Conservation (phyloP, 441 rosid species). For the Dalechampia spathulata region DNA sequence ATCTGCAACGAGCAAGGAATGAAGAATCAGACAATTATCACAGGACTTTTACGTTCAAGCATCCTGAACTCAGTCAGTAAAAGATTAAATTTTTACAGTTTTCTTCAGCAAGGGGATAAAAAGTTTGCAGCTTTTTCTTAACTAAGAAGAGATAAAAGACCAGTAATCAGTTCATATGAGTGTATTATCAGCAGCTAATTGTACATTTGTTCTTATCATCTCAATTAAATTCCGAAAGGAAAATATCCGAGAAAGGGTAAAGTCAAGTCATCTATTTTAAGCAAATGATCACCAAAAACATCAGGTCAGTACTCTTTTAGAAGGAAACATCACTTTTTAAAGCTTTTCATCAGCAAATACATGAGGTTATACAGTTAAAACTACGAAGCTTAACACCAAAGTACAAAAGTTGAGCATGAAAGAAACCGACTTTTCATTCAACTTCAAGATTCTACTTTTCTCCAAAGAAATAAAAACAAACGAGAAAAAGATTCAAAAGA, state of each 20-base stretch:
- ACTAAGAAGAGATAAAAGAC: no score
- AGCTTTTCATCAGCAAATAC: background rate
- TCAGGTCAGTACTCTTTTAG: background rate
- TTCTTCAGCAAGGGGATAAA: no score
- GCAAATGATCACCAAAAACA: background rate
- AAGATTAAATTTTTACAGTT: no score
- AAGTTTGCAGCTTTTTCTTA: no score
- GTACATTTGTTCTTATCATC: background rate
- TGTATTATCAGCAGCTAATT: background rate
- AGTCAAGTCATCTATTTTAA: no score
- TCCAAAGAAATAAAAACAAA: background rate
- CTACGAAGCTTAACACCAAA: background rate
- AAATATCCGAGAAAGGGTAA: background rate
- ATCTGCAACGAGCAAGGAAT: slow-evolving; percentile 28
- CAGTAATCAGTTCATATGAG: no score
- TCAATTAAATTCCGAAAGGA: background rate
- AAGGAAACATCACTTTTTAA: background rate
- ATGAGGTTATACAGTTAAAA: background rate
- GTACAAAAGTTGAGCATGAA: background rate
- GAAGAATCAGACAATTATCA: background rate
- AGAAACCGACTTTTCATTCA: background rate
- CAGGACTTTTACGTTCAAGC: no score
- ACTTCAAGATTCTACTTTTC: background rate
- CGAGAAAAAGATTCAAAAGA: background rate
- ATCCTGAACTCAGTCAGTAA: no score